These are phyloP conservation scores for Crucihimalaya himalaica DNA, from an alignment of 345 rosid genomes.

Conservation along the genomic window DNA sequence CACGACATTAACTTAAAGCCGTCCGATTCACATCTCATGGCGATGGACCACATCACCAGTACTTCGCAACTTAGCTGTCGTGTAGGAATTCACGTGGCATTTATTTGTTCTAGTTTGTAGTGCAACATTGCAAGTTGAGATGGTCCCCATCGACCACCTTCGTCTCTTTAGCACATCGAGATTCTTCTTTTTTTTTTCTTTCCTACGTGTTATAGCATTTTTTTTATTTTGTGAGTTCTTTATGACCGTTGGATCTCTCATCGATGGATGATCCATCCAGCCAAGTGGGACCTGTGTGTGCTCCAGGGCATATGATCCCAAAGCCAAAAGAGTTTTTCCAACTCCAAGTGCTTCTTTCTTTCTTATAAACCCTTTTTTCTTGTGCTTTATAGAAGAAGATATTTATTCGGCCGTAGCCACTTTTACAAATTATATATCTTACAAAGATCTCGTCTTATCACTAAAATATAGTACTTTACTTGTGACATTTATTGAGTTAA, in stretches of 20 bases:
- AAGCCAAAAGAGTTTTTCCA: constrained; percentile 13
- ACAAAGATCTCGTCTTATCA: constrained; percentile 27
- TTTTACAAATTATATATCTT: constrained; percentile 1
- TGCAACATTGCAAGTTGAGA: constrained; percentile 31
- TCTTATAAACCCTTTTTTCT: neutral
- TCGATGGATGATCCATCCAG: constrained; percentile 17
- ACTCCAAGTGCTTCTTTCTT: constrained; percentile 28
- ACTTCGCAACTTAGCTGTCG: constrained; percentile 42
- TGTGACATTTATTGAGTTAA: neutral
- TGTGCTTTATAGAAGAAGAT: constrained; percentile 27
- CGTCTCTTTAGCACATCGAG: constrained; percentile 25
- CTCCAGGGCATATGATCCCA: constrained; percentile 34
- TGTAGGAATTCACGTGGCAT: constrained; percentile 45
- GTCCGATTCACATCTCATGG: constrained; percentile 23
- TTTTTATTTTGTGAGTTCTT: constrained; percentile 8
- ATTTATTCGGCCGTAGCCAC: constrained; percentile 11
- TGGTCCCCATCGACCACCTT: constrained; percentile 33
- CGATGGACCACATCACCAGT: constrained; percentile 41
- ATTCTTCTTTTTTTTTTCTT: constrained; percentile 38
- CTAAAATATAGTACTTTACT: neutral
- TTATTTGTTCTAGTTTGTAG: constrained; percentile 38
- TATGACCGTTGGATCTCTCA: constrained; percentile 29
- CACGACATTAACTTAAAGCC: constrained; percentile 12
- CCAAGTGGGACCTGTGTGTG: constrained; percentile 17
- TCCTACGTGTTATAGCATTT: constrained; percentile 32